These are phyloP conservation scores for Paramecium sexaurelia DNA, from an alignment of 73 alveolate species.

Conservation along the genomic window DNA sequence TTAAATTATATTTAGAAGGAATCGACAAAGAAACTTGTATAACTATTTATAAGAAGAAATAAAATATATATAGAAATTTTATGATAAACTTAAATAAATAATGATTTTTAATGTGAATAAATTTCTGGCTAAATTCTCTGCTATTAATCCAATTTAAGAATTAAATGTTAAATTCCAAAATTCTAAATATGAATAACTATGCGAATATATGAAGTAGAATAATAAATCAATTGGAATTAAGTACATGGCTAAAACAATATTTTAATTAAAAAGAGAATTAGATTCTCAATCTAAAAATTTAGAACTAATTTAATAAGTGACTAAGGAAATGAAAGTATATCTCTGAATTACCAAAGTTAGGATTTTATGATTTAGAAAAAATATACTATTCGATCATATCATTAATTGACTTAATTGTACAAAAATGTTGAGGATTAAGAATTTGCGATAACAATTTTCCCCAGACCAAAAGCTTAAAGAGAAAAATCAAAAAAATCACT, in stretches of 20 bases:
- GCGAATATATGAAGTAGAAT: background rate
- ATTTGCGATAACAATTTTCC: conserved; percentile 3
- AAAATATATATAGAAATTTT: conserved; percentile 21
- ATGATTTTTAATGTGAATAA: conserved; percentile 12
- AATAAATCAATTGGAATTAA: background rate
- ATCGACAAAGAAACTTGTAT: background rate
- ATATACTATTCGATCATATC: background rate
- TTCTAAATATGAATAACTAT: background rate
- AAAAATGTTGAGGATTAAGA: background rate
- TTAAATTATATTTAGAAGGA: background rate
- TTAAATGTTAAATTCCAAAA: background rate
- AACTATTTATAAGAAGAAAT: conserved; percentile 23
- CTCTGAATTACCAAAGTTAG: background rate
- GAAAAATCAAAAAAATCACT: background rate
- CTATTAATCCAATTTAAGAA: background rate
- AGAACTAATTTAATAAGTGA: background rate
- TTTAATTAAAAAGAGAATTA: background rate
- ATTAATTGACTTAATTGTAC: background rate
- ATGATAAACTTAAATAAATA: conserved; percentile 45
- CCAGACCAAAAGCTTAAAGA: background rate
- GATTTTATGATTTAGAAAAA: background rate
- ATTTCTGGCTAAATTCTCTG: background rate
- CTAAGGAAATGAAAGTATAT: background rate
- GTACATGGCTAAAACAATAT: background rate
- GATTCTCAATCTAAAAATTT: background rate